Evolutionary conservation across 345 rosid genomes (phyloP).

Genomic region (Balakata baccata): DNA sequence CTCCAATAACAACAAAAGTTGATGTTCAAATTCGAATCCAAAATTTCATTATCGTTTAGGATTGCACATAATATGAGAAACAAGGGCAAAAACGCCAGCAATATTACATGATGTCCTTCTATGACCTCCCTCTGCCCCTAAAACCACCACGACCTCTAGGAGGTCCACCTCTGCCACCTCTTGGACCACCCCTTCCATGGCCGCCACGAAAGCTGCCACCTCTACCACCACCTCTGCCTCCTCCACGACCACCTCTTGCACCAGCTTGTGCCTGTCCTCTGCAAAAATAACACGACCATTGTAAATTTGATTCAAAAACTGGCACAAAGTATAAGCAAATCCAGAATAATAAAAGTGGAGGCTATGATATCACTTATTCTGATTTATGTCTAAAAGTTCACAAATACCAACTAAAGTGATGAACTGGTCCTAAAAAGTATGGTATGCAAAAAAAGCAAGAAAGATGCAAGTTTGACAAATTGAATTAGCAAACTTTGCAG

Average conservation of each 20-base stretch:
- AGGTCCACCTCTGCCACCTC: slow-evolving; percentile 64
- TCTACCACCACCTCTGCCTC: slow-evolving; percentile 23
- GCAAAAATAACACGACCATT: neutral
- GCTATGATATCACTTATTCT: neutral
- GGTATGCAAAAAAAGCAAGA: neutral
- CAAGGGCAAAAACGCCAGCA: slow-evolving; percentile 14
- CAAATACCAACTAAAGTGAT: neutral
- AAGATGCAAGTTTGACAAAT: neutral
- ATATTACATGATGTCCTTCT: slow-evolving; percentile 29
- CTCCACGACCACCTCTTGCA: slow-evolving; percentile 23
- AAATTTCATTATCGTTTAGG: slow-evolving; percentile 12
- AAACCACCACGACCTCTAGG: slow-evolving; percentile 68
- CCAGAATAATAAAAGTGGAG: neutral
- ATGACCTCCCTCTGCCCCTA: slow-evolving; percentile 64
- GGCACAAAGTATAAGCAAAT: neutral
- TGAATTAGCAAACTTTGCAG: neutral
- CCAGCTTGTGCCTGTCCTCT: slow-evolving; percentile 25
- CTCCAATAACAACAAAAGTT: slow-evolving; percentile 4
- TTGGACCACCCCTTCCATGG: slow-evolving; percentile 67
- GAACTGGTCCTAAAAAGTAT: neutral
- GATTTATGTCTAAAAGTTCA: neutral
- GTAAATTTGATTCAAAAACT: neutral
- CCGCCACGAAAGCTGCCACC: slow-evolving; percentile 33
- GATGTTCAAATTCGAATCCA: slow-evolving; percentile 12
- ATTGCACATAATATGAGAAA: slow-evolving; percentile 14